Base-by-base conservation (phyloP, 1,284 basidiomycete genomes). In the Naganishia sp. region DNA sequence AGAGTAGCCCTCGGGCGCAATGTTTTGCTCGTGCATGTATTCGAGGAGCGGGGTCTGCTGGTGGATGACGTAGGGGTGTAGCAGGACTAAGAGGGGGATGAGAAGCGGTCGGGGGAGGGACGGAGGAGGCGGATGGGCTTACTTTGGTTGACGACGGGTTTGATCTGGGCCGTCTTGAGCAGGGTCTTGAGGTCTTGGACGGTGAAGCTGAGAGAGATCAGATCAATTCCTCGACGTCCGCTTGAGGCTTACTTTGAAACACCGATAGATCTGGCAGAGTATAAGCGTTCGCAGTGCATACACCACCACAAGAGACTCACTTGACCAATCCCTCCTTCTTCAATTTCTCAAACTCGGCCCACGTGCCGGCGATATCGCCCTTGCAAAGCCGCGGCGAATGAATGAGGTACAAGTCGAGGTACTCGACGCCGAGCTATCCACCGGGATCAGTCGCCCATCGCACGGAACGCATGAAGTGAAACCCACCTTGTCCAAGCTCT, bases 101-200 rank as follows among this genome's bases (percentile, higher is more conserved):
- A 50, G 57, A 28, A 54, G 11, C 28, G 46, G n/a, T 45, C 11
- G 32, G 58, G 54, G 54, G 57, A 18, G 18, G 17, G 49, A 18
- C 21, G 23, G 35, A 31, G n/a, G 39, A 18, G 17, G 41, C 35
- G 28, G 17, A 28, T 45, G 25, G 32, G 17, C 35, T 76, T 50
- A 35, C 85, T 87, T 79, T 90, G 89, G 75, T 90, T 90, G 50
- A 87, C 87, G 2, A 84, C 86, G 0, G 88, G 89, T 53, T 83
- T 83, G 69, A 88, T 76, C 64, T 84, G 84, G 2, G 85, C 85
- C 2, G 82, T 78, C 57, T 82, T 82, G 41, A 89, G 72, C 11
- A 90, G 75, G 28, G 80, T 80, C 70, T 85, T 79, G 45, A 89
- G 81, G 47, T 86, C 81, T 3, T 81, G 73, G 28, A 86, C 79